These are phyloP conservation scores for Exophiala aquamarina DNA, from an alignment of 2,329 filamentous ascomycete genomes.

Conservation along the genomic window DNA sequence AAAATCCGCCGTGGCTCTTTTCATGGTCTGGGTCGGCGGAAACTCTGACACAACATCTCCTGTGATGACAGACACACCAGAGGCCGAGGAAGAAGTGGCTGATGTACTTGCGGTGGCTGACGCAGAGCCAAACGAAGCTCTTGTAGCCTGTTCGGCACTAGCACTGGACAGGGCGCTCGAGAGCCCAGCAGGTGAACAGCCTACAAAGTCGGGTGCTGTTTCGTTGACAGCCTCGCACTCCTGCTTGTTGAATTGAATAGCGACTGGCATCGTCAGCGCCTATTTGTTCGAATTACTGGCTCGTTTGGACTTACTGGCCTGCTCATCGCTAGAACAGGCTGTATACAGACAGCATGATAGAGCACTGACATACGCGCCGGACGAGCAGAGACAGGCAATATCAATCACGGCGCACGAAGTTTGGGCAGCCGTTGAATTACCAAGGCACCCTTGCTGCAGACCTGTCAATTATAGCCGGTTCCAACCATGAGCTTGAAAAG, in stretches of 20 bases:
- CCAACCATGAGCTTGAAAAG: neutral
- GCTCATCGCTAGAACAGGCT: conserved; percentile 23
- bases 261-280: conserved; percentile 15
- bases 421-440: conserved; percentile 26
- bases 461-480: conserved; percentile 6
- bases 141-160: conserved; percentile 7
- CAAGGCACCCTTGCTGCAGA: conserved; percentile 27
- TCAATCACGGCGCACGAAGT: conserved; percentile 27
- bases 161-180: conserved; percentile 20
- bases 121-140: neutral
- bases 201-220: conserved; percentile 30
- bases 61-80: conserved; percentile 18
- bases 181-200: conserved; percentile 27
- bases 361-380: conserved; percentile 25
- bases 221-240: conserved; percentile 28
- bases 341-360: conserved; percentile 29
- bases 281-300: neutral
- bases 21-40: conserved; percentile 8
- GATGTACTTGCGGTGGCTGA: conserved; percentile 4
- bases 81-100: conserved; percentile 13
- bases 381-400: conserved; percentile 28
- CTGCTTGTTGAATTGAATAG: conserved; percentile 30
- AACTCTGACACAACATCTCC: conserved; percentile 18
- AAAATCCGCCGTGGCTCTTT: conserved; percentile 21
- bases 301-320: conserved; percentile 28